A percentile compares a stretch with the other conserved stretches of the same genome.
Conservation (phyloP, 1,284 basidiomycete species). For the Xanthoconium separans region DNA sequence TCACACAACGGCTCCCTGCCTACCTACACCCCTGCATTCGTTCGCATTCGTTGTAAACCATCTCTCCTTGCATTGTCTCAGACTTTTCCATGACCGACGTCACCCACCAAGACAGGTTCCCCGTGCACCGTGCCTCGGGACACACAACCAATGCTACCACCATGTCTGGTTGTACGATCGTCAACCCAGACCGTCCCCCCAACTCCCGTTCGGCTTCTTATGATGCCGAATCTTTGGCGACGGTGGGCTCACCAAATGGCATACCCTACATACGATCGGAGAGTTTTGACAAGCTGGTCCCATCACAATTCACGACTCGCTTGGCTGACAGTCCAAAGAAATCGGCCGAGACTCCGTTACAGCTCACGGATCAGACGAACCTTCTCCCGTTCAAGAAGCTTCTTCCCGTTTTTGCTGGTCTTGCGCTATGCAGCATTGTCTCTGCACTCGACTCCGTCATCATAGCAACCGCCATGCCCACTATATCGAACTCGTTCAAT, state of each 20-base stretch:
- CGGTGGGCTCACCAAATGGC: background rate
- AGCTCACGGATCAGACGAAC: constrained; percentile 75
- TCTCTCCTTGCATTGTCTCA: constrained; percentile 2
- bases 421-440: constrained; percentile 59
- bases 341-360: constrained; percentile 3
- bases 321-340: constrained; percentile 1
- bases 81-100: constrained; percentile 6
- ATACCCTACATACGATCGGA: background rate
- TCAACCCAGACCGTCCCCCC: background rate
- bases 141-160: background rate
- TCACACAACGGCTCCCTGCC: constrained; percentile 1
- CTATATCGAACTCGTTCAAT: constrained; percentile 66
- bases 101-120: constrained; percentile 1
- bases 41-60: background rate
- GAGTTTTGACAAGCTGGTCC: background rate
- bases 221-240: constrained; percentile 3
- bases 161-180: background rate
- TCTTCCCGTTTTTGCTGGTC: constrained; percentile 58
- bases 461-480: constrained; percentile 69
- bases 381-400: constrained; percentile 68
- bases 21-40: background rate
- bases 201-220: background rate
- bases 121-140: background rate
- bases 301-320: constrained; percentile 11
- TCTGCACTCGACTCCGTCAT: constrained; percentile 62